phyloP scores from a whole-genome alignment of 352 stramenopile species.

The Phytophthora kernoviae region DNA sequence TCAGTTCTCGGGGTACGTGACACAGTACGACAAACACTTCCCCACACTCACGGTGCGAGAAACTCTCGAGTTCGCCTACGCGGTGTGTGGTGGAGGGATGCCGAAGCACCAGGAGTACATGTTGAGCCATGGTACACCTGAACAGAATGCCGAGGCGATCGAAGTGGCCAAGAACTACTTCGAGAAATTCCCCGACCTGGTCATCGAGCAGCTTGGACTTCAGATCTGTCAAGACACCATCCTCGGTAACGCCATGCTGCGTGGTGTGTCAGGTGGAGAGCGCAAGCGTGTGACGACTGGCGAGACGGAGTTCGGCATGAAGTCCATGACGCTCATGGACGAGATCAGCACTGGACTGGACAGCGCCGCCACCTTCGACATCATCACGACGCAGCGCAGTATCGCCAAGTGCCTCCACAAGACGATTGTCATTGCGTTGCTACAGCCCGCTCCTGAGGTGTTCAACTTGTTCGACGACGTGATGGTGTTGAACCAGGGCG shows the following conservation, averaged over 20 bases:
- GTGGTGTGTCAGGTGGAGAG: slow-evolving; percentile 70
- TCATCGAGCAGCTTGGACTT: slow-evolving; percentile 48
- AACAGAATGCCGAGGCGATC: slow-evolving; percentile 32
- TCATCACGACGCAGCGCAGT: slow-evolving; percentile 71
- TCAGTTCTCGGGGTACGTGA: slow-evolving; percentile 37
- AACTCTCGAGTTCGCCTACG: slow-evolving; percentile 38
- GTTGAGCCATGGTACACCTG: slow-evolving; percentile 34
- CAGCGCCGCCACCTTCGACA: slow-evolving; percentile 90
- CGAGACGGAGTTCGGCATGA: slow-evolving; percentile 81
- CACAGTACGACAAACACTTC: slow-evolving; percentile 38
- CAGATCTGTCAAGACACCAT: slow-evolving; percentile 55
- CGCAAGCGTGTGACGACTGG: slow-evolving; percentile 70
- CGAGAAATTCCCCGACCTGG: slow-evolving; percentile 45
- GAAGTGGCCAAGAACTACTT: slow-evolving; percentile 30
- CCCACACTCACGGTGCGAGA: slow-evolving; percentile 34
- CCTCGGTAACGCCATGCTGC: slow-evolving; percentile 49
- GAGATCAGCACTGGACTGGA: slow-evolving; percentile 94
- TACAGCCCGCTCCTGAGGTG: slow-evolving; percentile 62
- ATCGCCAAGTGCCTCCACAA: slow-evolving; percentile 46
- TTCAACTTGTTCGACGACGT: slow-evolving; percentile 66
- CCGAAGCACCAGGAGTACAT: slow-evolving; percentile 38
- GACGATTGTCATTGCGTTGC: slow-evolving; percentile 58
- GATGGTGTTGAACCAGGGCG: slow-evolving; percentile 57
- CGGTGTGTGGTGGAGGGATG: slow-evolving; percentile 29
- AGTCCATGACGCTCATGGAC: slow-evolving; percentile 84